phyloP scores from a whole-genome alignment of 371 early-diverging fungal genomes.

The Lichtheimia ornata region DNA sequence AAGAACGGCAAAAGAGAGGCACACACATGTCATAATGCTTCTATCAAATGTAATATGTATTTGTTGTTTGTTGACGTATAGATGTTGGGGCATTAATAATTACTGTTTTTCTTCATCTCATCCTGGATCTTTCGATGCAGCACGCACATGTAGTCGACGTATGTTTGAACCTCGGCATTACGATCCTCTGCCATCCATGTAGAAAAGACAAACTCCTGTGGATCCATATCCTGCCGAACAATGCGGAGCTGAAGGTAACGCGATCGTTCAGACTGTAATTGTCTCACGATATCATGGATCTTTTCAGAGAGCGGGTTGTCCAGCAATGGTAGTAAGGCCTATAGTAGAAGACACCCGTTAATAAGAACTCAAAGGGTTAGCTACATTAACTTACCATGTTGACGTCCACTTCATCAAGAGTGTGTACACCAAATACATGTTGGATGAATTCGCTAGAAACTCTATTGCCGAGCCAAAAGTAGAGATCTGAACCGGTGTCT shows the following conservation, averaged over 20 bases:
- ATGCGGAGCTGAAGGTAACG: conserved; percentile 46
- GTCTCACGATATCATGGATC: conserved; percentile 63
- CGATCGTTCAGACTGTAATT: conserved; percentile 59
- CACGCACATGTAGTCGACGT: conserved; percentile 91
- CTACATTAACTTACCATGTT: conserved; percentile 52
- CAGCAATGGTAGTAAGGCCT: conserved; percentile 42
- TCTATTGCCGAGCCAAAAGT: conserved; percentile 88
- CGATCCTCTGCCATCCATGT: conserved; percentile 83
- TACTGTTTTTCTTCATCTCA: conserved; percentile 59
- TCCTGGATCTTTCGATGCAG: conserved; percentile 89
- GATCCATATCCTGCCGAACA: conserved; percentile 64
- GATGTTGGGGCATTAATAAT: conserved; percentile 17
- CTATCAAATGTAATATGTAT: no score
- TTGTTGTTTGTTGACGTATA: no score
- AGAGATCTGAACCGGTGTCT: conserved; percentile 83
- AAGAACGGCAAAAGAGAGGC: no score
- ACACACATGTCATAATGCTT: no score
- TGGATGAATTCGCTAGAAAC: conserved; percentile 60
- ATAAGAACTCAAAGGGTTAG: background rate
- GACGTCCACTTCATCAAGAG: conserved; percentile 75
- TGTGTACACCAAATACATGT: conserved; percentile 75
- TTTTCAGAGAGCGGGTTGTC: conserved; percentile 59
- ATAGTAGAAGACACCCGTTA: background rate
- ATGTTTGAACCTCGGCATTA: conserved; percentile 87
- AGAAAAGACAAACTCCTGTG: conserved; percentile 68